Percentiles rank a stretch among this genome's conserved stretches.
Conservation (phyloP, 306 rosid species). For the Trifolium fragiferum region DNA sequence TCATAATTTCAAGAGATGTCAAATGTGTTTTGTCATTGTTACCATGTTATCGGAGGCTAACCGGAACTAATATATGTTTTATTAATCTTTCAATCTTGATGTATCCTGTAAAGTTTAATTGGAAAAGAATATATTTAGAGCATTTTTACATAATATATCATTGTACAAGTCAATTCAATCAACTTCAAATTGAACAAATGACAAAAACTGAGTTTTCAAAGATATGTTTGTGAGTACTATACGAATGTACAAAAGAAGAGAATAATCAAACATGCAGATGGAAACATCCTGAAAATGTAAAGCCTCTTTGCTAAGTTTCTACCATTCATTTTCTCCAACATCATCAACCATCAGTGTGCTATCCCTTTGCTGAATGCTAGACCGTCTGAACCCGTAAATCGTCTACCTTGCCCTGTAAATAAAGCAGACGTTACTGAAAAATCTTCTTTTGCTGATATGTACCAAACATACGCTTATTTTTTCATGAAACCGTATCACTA, state of each 20-base stretch:
- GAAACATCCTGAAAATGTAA: background rate
- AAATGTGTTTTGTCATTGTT: background rate
- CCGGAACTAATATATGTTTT: too few relatives aligned
- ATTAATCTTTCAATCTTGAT: background rate
- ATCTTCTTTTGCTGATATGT: background rate
- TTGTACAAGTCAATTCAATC: background rate
- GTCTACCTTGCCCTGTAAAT: background rate
- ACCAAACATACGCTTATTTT: background rate
- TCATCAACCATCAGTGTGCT: background rate
- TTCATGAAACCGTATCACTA: too few relatives aligned
- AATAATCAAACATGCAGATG: slow-evolving; percentile 3
- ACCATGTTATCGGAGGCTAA: background rate
- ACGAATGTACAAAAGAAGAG: background rate
- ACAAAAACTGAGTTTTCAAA: background rate
- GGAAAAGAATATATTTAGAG: background rate
- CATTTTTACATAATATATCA: background rate
- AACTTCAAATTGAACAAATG: background rate
- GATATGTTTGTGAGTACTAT: background rate
- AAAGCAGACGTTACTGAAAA: slow-evolving; percentile 4
- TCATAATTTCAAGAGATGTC: background rate
- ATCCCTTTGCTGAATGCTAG: background rate
- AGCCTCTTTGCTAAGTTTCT: too few relatives aligned
- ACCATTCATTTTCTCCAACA: background rate
- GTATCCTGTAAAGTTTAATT: background rate
- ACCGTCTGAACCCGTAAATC: background rate